Percentiles rank a stretch among this genome's conserved stretches.
phyloP scores from a whole-genome alignment of 148 eudicot species.

The Rhododendron vialii region DNA sequence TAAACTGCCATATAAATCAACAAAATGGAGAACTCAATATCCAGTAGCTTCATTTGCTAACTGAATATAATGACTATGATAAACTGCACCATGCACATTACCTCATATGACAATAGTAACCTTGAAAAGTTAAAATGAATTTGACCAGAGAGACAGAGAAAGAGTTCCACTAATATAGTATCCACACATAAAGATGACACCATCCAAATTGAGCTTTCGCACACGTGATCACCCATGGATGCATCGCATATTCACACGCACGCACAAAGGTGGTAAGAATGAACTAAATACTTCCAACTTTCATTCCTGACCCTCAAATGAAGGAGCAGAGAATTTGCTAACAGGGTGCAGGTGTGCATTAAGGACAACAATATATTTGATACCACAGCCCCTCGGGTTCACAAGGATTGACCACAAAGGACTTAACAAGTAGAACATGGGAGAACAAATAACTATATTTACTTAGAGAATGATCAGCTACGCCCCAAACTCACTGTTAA shows the following conservation, averaged over 20 bases:
- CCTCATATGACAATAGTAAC: not conserved
- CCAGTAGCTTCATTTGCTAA: not conserved
- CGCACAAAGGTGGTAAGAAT: not conserved
- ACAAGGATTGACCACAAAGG: not conserved
- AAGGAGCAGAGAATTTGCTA: not conserved
- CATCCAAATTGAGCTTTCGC: not conserved
- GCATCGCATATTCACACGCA: not conserved
- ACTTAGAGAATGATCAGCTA: not conserved
- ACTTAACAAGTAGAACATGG: not conserved
- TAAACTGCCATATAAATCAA: not conserved
- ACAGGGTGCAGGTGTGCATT: not conserved
- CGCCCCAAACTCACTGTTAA: not conserved
- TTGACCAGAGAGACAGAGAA: not conserved
- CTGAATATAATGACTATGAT: not conserved
- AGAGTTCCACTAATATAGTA: not conserved
- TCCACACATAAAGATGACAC: not conserved
- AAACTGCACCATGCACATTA: not conserved
- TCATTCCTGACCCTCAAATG: not conserved
- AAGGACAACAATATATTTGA: not conserved
- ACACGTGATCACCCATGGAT: not conserved
- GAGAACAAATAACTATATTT: not conserved
- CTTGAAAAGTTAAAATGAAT: not conserved
- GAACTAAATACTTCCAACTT: not conserved
- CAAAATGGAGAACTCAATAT: not conserved
- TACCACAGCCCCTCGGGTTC: not conserved